Evolutionary conservation across 2,329 filamentous ascomycete genomes (phyloP).

Genomic region (Curvularia spicifera): DNA sequence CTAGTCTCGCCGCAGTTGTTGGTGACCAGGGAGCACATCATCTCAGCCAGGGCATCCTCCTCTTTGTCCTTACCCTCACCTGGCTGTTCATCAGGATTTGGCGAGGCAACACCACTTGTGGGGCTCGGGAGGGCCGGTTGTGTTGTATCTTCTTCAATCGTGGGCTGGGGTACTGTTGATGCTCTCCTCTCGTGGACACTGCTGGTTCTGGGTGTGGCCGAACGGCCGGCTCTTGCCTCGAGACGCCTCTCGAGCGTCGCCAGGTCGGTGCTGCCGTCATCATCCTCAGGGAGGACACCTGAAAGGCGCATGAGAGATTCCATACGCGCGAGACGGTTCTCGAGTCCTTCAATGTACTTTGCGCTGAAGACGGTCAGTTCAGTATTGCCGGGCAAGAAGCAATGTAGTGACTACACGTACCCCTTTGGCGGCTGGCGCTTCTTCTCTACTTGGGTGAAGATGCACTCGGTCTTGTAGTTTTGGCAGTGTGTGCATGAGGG

Average conservation of each 20-base stretch:
- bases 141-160: conserved; percentile 49
- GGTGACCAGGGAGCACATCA: conserved; percentile 98
- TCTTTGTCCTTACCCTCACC: conserved; percentile 58
- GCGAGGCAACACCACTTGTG: conserved; percentile 58
- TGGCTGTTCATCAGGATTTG: conserved; percentile 55
- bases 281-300: conserved; percentile 83
- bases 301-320: conserved; percentile 87
- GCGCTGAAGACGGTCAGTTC: conserved; percentile 62
- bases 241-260: conserved; percentile 82
- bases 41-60: conserved; percentile 88
- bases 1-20: conserved; percentile 93
- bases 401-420: conserved; percentile 53
- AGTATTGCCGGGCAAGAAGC: background rate
- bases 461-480: conserved; percentile 97
- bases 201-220: conserved; percentile 27
- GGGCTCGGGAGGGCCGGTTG: conserved; percentile 58
- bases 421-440: conserved; percentile 97
- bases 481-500: conserved; percentile 94
- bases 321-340: conserved; percentile 95
- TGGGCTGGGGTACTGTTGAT: conserved; percentile 50
- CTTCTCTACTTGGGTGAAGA: conserved; percentile 98
- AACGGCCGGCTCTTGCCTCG: conserved; percentile 56
- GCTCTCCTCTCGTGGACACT: conserved; percentile 42
- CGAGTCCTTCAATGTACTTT: conserved; percentile 96
- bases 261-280: conserved; percentile 83